phyloP scores from a whole-genome alignment of 2,329 filamentous ascomycete genomes.

The Plenodomus lindquistii region DNA sequence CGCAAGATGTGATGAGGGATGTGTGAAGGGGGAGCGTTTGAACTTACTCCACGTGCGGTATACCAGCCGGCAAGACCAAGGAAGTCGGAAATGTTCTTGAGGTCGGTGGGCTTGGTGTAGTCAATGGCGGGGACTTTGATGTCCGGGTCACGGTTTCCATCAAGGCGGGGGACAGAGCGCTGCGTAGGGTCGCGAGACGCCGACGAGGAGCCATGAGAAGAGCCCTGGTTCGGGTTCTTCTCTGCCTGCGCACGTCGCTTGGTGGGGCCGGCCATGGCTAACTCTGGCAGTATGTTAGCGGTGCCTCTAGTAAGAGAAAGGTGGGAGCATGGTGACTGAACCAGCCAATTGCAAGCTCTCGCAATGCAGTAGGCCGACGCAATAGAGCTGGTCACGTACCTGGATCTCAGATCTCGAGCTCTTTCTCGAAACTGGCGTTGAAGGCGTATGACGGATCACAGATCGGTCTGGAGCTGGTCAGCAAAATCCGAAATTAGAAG shows the following conservation, averaged over 20 bases:
- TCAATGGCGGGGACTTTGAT: conserved; percentile 12
- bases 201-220: conserved; percentile 30
- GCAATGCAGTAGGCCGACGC: background rate
- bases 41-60: conserved; percentile 43
- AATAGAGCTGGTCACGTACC: conserved; percentile 12
- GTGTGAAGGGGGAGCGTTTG: conserved; percentile 18
- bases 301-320: conserved; percentile 1
- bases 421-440: conserved; percentile 3
- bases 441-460: conserved; percentile 10
- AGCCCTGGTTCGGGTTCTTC: conserved; percentile 25
- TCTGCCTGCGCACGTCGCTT: conserved; percentile 41
- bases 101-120: conserved; percentile 30
- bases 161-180: conserved; percentile 35
- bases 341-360: background rate
- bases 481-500: conserved; percentile 11
- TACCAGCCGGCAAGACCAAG: conserved; percentile 42
- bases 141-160: conserved; percentile 42
- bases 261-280: conserved; percentile 43
- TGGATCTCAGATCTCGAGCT: conserved; percentile 12
- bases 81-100: conserved; percentile 44
- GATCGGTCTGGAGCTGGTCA: conserved; percentile 17
- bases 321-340: background rate
- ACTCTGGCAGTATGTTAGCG: conserved; percentile 24
- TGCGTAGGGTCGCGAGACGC: conserved; percentile 29
- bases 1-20: conserved; percentile 5